Evolutionary conservation across 768 basidiomycete species (phyloP), one percentile per base, ranked within the genome.

Genomic region (Lanmaoa pseudosensibilis): DNA sequence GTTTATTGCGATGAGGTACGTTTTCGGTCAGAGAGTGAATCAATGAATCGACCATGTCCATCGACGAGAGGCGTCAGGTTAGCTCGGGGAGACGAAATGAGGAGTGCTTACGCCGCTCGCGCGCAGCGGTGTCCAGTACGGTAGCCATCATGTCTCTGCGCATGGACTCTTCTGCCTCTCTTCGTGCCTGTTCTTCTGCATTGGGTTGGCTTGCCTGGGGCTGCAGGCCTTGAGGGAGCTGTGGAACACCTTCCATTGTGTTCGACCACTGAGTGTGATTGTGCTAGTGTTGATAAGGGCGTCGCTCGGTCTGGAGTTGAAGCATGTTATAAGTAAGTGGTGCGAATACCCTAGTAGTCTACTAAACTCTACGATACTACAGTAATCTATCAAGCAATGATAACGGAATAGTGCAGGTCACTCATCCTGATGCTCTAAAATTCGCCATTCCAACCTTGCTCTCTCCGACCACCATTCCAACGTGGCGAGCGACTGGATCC

Each of bases 71-170:
- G 10, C 18, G 25, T 60, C 23, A 54, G 50, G 47, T 40, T 37
- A 10, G 39, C 32, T 32, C 27, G 23, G 27, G 30, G 39, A n/a
- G 19, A 32, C 12, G 37, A 32, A 37, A 19, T 10, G 30, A n/a
- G 21, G 43, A 25, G 19, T 30, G 70, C 76, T 58, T 71, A 94
- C 92, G 74, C 70, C 92, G 80, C 77, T 94, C 93, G 56, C 92
- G 81, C 39, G 93, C 92, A 52, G 82, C 85, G 6, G 79, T 73
- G 58, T 92, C 90, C 39, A 95, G 77, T 34, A 95, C 80, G 5
- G 90, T 88, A 9, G 87, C 81, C 67, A 95, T 81, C 62, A 94
- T 68, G 61, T 92, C 87, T 62, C 90, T 76, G 40, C 87, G 80
- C 81, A 86, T 83, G 68, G 91, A 79, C 58, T 91, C 90, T 58